Percentiles rank a stretch among this genome's conserved stretches.
Conservation (phyloP, 805 yeast genomes). For the Nakazawaea populi region DNA sequence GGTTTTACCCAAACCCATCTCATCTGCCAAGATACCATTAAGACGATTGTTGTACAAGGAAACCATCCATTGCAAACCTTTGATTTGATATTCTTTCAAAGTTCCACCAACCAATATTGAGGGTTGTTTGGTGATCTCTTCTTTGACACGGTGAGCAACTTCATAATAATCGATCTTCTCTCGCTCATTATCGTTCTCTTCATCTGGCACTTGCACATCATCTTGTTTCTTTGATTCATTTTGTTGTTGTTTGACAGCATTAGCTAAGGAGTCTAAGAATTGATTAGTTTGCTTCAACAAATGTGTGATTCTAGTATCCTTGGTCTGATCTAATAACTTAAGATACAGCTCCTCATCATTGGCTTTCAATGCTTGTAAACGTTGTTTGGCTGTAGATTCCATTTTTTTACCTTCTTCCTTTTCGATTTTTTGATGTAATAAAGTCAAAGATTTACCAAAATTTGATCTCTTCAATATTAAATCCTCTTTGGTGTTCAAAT, state of each 20-base stretch:
- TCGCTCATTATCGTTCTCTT: constrained; percentile 45
- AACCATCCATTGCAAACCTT: constrained; percentile 65
- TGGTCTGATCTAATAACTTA: constrained; percentile 77
- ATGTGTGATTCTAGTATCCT: constrained; percentile 83
- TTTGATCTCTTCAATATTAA: constrained; percentile 24
- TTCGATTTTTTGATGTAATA: constrained; percentile 53
- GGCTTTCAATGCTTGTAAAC: constrained; percentile 81
- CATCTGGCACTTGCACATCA: constrained; percentile 22
- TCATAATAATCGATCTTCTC: constrained; percentile 75
- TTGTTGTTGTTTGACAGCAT: constrained; percentile 76
- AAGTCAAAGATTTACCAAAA: constrained; percentile 31
- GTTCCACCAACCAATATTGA: constrained; percentile 68
- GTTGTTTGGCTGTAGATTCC: constrained; percentile 80
- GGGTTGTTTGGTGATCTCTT: constrained; percentile 63
- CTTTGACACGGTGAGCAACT: constrained; percentile 74
- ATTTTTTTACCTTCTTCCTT: constrained; percentile 71
- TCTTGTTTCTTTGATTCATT: constrained; percentile 36
- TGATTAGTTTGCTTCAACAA: constrained; percentile 73
- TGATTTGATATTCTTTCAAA: constrained; percentile 68
- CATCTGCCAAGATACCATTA: constrained; percentile 62
- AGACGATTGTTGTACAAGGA: constrained; percentile 54
- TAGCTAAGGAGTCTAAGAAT: constrained; percentile 72
- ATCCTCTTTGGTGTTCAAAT: constrained; percentile 22
- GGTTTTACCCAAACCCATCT: constrained; percentile 65
- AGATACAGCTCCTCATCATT: constrained; percentile 87